A percentile compares a stretch with the other conserved stretches of the same genome.
Conservation (phyloP, 805 yeast species). For the Starmerella scarabaei region DNA sequence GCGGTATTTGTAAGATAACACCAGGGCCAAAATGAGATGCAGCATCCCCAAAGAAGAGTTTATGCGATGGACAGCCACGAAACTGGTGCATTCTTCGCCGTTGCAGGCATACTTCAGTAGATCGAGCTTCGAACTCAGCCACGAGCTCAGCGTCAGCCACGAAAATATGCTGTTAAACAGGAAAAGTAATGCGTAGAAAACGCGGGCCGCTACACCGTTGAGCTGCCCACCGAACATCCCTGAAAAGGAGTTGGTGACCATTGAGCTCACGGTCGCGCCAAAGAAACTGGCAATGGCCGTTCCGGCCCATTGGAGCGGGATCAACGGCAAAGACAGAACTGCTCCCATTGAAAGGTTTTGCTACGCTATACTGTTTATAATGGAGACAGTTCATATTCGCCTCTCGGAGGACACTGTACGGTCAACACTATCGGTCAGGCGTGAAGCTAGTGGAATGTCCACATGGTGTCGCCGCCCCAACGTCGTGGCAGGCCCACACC, state of each 20-base stretch:
- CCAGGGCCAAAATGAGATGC: conserved; percentile 56
- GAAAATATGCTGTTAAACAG: conserved; percentile 68
- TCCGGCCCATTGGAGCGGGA: conserved; percentile 57
- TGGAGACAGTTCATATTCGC: no score
- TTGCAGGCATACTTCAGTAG: conserved; percentile 60
- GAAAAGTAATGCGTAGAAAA: conserved; percentile 70
- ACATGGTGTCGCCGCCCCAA: no score
- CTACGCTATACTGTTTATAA: background rate
- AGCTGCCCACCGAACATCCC: conserved; percentile 38
- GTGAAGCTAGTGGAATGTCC: no score
- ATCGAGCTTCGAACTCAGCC: conserved; percentile 61
- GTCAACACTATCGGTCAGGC: no score
- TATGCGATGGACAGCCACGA: conserved; percentile 85
- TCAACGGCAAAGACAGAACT: conserved; percentile 30
- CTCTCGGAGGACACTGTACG: no score
- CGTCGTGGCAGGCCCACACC: no score
- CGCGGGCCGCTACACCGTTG: conserved; percentile 70
- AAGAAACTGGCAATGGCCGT: conserved; percentile 53
- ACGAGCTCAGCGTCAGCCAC: conserved; percentile 84
- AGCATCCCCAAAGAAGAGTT: conserved; percentile 75
- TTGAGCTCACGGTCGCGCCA: conserved; percentile 71
- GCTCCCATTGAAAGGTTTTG: conserved; percentile 28
- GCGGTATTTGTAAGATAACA: conserved; percentile 57
- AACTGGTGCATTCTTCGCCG: conserved; percentile 78
- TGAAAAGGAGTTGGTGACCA: conserved; percentile 36